Evolutionary conservation across 1,284 basidiomycete species (phyloP), one percentile per base, ranked within the genome.

Genomic region (Austroboletus niveus): DNA sequence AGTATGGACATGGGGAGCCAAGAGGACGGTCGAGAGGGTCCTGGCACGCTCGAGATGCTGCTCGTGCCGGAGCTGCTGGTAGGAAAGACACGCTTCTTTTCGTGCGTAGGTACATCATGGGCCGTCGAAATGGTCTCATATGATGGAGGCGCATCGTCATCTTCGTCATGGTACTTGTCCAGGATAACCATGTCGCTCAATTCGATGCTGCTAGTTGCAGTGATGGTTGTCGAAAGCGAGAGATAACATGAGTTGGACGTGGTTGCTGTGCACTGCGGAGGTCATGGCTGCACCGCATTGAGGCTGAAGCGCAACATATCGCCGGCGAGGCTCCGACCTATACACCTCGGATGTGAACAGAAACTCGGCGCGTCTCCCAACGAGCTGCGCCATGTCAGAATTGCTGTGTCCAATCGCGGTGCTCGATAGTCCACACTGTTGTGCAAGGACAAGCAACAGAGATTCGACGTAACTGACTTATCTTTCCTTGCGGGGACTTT

Each of bases 1-100:
- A 65, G 41, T 27, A 53, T 48, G 31, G 61, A 57, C 30, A 52
- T 48, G 32, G 61, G 55, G 24, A 68, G 47, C 68, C 68, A 68
- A 14, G 62, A 59, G 0, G 51, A 42, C 17, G 54, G 40, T 20
- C 41, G 53, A 12, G 46, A 31, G 8, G 38, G n/a, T 3, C 30
- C 43, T 8, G 61, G 47, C 22, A 36, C 29, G 31, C 20, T 8
- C 12, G 15, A 38, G 12, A 8, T 14, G 40, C 11, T 24, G 22
- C 40, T 41, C 22, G 22, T 8, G 40, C 10, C 20, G 10, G 22
- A 47, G 17, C 7, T 36, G 46, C 11, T 9, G 7, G 35, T n/a
- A n/a, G 35, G 35, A 9, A 14, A 9, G 35, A n/a, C 8, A 8
- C 15, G 11, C 35, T 36, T 36, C 7, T 36, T 15, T 10, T 14